Evolutionary conservation across 1,284 basidiomycete genomes (phyloP), one percentile per base, ranked within the genome.

Genomic region (Ceratobasidium sp.): DNA sequence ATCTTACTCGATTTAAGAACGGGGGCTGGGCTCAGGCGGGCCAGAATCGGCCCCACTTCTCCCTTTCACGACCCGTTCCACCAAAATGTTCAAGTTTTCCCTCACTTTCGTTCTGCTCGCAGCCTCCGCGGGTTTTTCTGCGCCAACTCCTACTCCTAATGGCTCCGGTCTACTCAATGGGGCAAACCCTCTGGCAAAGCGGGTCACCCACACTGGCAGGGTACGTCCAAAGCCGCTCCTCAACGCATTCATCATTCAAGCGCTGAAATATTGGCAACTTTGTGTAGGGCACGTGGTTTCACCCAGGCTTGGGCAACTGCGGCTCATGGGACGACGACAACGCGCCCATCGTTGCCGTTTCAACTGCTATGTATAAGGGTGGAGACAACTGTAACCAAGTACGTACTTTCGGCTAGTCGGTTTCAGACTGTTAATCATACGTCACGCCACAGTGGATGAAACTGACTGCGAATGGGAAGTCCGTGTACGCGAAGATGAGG

Each of bases 201-300:
- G 64, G 8, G 38, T 46, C 16, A 67, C 64, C 23, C 64, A 67
- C 18, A 26, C 16, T 44, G 64, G 64, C 35, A 38, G 41, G 41
- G 64, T 55, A 43, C 9, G 64, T 28, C 5, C 16, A 2, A 13
- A 21, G 2, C 16, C n/a, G n/a, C n/a, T n/a, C n/a, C n/a, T n/a
- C n/a, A n/a, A n/a, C n/a, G n/a, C n/a, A n/a, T n/a, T n/a, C n/a
- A n/a, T n/a, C n/a, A n/a, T n/a, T n/a, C n/a, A 9, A 18, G 59
- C 18, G 43, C 43, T 62, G 41, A 62, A 8, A n/a, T 16, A 4
- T 21, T 46, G 1, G 3, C 23, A 16, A 21, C 18, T 23, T 49
- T 11, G 1, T 54, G 18, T 28, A 67, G 64, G 64, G 50, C 28
- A 67, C 64, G 26, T 67, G 64, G 64, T 67, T 67, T 28, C 32